Base-by-base conservation (phyloP, 257 asterid species). In the Echites panduratus region DNA sequence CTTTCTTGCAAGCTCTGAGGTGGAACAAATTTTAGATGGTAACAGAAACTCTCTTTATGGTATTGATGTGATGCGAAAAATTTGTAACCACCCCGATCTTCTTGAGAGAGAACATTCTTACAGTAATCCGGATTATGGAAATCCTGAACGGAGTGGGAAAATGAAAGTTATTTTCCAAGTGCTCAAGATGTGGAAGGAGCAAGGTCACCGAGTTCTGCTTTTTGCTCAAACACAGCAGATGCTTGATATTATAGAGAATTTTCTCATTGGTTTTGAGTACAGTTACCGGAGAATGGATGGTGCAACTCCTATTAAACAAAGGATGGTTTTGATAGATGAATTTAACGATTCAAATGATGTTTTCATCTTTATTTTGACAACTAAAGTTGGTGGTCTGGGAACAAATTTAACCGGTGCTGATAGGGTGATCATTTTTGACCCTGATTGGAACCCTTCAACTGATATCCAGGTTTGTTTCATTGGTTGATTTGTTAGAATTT, bases 391-490 rank as follows among this genome's bases (percentile, higher is more conserved):
- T 48, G 99, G 99, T 70, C 85, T 95, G 52, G 99, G 99, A 58
- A 95, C 99, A 77, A 95, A 95, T 73, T 85, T 95, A 81, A 95
- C 90, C 61, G 98, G 99, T 80, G 99, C 97, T 53, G 87, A 95
- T 85, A 90, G 99, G 78, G 99, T 95, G 38, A 92, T 95, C 79
- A 95, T 95, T 63, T 95, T 87, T 82, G 99, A 95, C 77, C 99
- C 99, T 58, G 99, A 95, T 78, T 95, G 99, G 99, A 95, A 95
- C 83, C 99, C 99, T 17, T 95, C 99, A 44, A 95, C 96, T 27
- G 99, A 95, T 79, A 92, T 85, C 85, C 99, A 95, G 98, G 99
- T 95, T 64, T 70, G 86, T 75, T 66, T 72, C 68, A 8, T 29
- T 72, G 58, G 16, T 72, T 73, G 61, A 59, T 77, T 75, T 44